These are phyloP conservation scores for Bryopsis sp. DNA, from an alignment of 139 green algal species.

Conservation along the genomic window DNA sequence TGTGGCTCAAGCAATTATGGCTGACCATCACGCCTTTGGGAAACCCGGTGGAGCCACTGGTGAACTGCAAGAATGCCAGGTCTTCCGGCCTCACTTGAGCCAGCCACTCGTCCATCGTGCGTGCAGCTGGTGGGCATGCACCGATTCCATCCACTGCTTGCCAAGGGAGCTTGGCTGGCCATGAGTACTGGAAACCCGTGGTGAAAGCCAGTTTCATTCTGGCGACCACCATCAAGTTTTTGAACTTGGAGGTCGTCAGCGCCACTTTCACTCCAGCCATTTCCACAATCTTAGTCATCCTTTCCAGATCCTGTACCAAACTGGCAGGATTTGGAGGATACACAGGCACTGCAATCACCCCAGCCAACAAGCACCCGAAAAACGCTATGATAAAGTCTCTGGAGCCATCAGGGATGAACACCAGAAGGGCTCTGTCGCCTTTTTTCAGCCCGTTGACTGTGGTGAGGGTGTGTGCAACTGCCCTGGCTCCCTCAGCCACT, in stretches of 20 bases:
- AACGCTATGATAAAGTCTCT: constrained; percentile 36
- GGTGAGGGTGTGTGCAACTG: no score
- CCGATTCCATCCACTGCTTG: no score
- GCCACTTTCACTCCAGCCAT: constrained; percentile 8
- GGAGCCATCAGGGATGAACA: constrained; percentile 30
- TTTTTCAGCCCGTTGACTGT: no score
- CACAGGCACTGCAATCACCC: constrained; percentile 26
- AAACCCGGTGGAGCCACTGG: constrained; percentile 28
- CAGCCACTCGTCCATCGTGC: no score
- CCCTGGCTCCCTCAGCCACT: no score
- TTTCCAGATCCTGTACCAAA: constrained; percentile 18
- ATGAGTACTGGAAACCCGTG: no score
- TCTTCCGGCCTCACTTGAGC: no score
- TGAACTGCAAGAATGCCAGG: constrained; percentile 36
- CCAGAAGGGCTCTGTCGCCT: constrained; percentile 24
- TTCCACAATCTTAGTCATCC: constrained; percentile 7
- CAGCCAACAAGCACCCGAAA: constrained; percentile 17
- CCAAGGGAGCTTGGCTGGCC: no score
- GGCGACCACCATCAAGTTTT: no score
- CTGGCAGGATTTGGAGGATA: constrained; percentile 32
- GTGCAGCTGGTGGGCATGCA: no score
- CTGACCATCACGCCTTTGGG: constrained; percentile 33
- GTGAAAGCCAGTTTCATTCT: no score
- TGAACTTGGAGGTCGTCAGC: constrained; percentile 22
- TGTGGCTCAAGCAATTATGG: constrained; percentile 19